phyloP scores from a whole-genome alignment of 139 green algal species.

The Edaphochlamys debaryana region DNA sequence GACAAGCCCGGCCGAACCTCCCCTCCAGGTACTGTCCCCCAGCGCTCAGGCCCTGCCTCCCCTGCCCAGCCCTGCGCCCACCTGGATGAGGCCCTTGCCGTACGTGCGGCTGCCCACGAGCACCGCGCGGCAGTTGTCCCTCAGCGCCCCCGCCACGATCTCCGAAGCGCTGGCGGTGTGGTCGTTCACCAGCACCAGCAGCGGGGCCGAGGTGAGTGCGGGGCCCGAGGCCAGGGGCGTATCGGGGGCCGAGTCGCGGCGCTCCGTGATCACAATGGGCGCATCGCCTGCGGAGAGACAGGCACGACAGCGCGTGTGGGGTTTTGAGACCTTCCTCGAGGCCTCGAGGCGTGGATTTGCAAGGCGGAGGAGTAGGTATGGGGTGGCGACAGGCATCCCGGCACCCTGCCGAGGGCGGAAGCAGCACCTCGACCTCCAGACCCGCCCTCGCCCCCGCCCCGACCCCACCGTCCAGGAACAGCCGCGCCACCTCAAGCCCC shows the following conservation, averaged over 20 bases:
- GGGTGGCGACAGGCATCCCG: too few relatives aligned
- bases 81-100: slow-evolving; percentile 96
- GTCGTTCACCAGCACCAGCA: slow-evolving; percentile 86
- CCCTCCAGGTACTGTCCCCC: too few relatives aligned
- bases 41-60: too few relatives aligned
- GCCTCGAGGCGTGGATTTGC: too few relatives aligned
- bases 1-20: too few relatives aligned
- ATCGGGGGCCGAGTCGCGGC: slow-evolving; percentile 35
- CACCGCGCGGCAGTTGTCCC: slow-evolving; percentile 94
- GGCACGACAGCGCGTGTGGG: too few relatives aligned
- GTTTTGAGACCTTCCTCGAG: too few relatives aligned
- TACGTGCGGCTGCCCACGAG: slow-evolving; percentile 90
- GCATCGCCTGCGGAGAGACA: slow-evolving; percentile 56
- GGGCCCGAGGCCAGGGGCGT: slow-evolving; percentile 43
- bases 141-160: slow-evolving; percentile 92
- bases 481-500: slow-evolving; percentile 87
- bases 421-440: too few relatives aligned
- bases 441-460: too few relatives aligned
- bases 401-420: too few relatives aligned
- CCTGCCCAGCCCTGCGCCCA: too few relatives aligned
- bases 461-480: slow-evolving; percentile 86
- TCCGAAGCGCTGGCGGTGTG: slow-evolving; percentile 90
- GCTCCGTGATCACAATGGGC: slow-evolving; percentile 82
- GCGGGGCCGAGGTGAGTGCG: slow-evolving; percentile 50
- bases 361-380: too few relatives aligned